Evolutionary conservation across 2,329 filamentous ascomycete species (phyloP), one percentile per base, ranked within the genome.

Genomic region (Colletotrichum tropicicola): DNA sequence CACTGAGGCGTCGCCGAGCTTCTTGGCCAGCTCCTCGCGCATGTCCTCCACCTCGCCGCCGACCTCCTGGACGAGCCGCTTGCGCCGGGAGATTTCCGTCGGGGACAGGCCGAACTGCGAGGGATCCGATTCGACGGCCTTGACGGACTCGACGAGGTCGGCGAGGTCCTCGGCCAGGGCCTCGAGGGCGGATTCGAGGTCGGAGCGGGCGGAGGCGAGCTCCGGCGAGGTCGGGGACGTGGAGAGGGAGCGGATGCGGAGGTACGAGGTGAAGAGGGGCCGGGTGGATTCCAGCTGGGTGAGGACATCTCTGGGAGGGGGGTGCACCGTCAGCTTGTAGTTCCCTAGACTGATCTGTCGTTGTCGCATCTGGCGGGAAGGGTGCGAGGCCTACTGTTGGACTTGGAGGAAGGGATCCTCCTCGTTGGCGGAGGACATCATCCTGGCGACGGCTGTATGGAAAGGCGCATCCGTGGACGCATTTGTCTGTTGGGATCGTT

Each of bases 251-350:
- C 94, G 93, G 80, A 99, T 99, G 75, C 96, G 95, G 44, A 97
- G 87, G 83, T 97, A 99, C 15, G 94, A 98, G 68, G 92, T 90
- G 84, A 98, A 98, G 61, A 98, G 89, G 55, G 94, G 91, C 9
- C 95, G 91, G 56, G 93, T 92, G 13, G 88, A 89, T 69, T 91
- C 87, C 68, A 99, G 89, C 66, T 97, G 92, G 68, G 89, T 82
- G 70, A 97, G 90, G 70, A 98, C 93, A 80, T 99, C 96, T 80
- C 94, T 97, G 75, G 25, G 10, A n/a, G 8, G 21, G 5, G n/a
- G 64, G 49, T 25, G 23, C 15, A 44, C 19, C 48, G 44, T 68
- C 43, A 67, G 55, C 32, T 51, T 35, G 32, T 56, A 41, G 56
- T n/a, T n/a, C n/a, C n/a, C n/a, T n/a, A n/a, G n/a, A n/a, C n/a